A percentile compares a stretch with the other conserved stretches of the same genome.
These are phyloP conservation scores for Euphrasia arctica DNA, from an alignment of 305 asterid genomes.

Conservation along the genomic window DNA sequence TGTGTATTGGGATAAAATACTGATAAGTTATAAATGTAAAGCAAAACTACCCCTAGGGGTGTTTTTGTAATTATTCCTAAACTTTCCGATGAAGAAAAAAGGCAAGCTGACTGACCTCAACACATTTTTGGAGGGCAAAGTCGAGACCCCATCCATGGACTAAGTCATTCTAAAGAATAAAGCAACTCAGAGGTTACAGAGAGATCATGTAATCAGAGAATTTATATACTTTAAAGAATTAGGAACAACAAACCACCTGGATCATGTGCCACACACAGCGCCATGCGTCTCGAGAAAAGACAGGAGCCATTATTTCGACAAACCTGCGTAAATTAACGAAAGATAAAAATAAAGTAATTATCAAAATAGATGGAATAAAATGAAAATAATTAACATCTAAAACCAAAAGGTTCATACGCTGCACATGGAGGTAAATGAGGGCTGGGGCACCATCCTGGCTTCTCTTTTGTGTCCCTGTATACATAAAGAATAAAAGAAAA, in stretches of 20 bases:
- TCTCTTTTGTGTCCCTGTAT: constrained; percentile 54
- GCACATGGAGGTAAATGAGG: constrained; percentile 84
- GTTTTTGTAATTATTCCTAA: neutral
- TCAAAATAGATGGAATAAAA: neutral
- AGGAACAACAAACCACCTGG: constrained; percentile 28
- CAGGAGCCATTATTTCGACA: constrained; percentile 97
- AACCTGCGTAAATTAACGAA: constrained; percentile 42
- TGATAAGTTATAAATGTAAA: neutral
- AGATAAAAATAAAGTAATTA: neutral
- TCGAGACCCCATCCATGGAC: constrained; percentile 99
- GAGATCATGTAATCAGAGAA: constrained; percentile 5
- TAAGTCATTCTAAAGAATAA: constrained; percentile 70
- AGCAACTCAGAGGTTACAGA: constrained; percentile 12
- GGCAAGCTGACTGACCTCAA: constrained; percentile 46
- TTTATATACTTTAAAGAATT: neutral
- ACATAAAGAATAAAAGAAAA: constrained; percentile 13
- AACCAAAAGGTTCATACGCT: constrained; percentile 41
- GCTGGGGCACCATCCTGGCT: constrained; percentile 64
- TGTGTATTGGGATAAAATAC: neutral
- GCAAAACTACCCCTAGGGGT: neutral
- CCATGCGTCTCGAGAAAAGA: constrained; percentile 85
- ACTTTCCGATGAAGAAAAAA: neutral
- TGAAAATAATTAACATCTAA: neutral
- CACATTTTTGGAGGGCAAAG: constrained; percentile 72
- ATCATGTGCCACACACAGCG: constrained; percentile 50